A percentile compares a stretch with the other conserved stretches of the same genome.
These are phyloP conservation scores for Rubia balearica DNA, from an alignment of 305 asterid species.

Conservation along the genomic window DNA sequence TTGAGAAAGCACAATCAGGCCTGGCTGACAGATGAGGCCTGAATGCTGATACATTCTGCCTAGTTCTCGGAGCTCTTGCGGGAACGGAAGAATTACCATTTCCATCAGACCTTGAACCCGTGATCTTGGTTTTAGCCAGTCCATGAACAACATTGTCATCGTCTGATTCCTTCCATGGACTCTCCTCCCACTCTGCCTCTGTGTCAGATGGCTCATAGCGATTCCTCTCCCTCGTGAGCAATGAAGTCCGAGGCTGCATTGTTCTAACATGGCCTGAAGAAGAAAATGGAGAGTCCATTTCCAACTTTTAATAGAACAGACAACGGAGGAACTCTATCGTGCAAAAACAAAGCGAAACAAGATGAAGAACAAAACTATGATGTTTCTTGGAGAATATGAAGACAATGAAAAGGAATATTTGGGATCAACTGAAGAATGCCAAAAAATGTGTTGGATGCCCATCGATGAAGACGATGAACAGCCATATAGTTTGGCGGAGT, in stretches of 20 bases:
- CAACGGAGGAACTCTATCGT: neutral
- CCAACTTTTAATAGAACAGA: neutral
- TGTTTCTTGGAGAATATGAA: slow-evolving; percentile 9
- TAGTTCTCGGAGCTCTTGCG: slow-evolving; percentile 19
- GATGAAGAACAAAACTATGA: neutral
- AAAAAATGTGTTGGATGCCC: neutral
- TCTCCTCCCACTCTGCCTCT: slow-evolving; percentile 47
- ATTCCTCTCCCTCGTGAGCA: slow-evolving; percentile 27
- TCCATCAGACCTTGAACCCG: slow-evolving; percentile 17
- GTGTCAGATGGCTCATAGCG: slow-evolving; percentile 79
- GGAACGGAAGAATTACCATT: slow-evolving; percentile 4
- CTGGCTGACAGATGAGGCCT: slow-evolving; percentile 4
- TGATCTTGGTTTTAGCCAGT: slow-evolving; percentile 8
- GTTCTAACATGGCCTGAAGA: slow-evolving; percentile 9
- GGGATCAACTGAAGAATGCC: neutral
- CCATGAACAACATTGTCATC: neutral
- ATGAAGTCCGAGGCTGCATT: slow-evolving; percentile 20
- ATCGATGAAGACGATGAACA: slow-evolving; percentile 31
- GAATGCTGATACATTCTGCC: slow-evolving; percentile 33
- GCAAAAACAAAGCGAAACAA: neutral
- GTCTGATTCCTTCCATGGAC: slow-evolving; percentile 35
- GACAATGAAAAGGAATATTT: slow-evolving; percentile 9
- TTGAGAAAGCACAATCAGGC: slow-evolving; percentile 30
- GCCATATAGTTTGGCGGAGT: neutral
- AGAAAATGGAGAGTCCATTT: slow-evolving; percentile 21